Evolutionary conservation across 768 basidiomycete species (phyloP), one percentile per base, ranked within the genome.

Genomic region (Butyriboletus loyo): DNA sequence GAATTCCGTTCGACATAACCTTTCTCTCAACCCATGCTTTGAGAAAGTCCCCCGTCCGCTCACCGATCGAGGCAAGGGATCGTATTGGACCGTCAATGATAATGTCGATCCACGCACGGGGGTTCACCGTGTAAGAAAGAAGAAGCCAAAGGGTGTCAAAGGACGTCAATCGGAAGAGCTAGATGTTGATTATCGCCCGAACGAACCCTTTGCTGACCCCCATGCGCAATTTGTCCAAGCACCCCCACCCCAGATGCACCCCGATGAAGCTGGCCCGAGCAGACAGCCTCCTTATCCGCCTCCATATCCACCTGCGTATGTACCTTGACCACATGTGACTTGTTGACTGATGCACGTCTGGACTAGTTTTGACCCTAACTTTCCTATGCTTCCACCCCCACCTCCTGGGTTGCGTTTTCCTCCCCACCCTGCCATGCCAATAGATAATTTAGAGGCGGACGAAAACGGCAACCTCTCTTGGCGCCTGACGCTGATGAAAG

Each of bases 71-170:
- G 91, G 91, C 47, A 93, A 93, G 64, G 91, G 91, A 21, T 92
- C 89, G 0, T 93, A 92, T 64, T 93, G 91, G 91, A 92, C 89
- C 0, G 91, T 93, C 56, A 91, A 92, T 62, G 89, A 92, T 62
- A 87, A 88, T 61, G 88, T 92, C 39, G 89, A 92, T 63, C 89
- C 89, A 44, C 87, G 89, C 36, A 92, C 91, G 4, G 91, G 91
- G 32, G 91, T 92, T 30, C 91, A 93, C 64, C 84, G 91, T 24
- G 80, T 92, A 49, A 86, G 91, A 64, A 92, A 92, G 73, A 92
- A 92, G 78, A 89, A 91, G 65, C 77, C 79, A 39, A 87, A 89
- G 68, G 75, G 77, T 17, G 68, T 74, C 32, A 77, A 78, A 52
- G 69, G 66, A 46, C 74, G 78, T 39, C 69, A 72, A 17, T 81